These are phyloP conservation scores for Tilletia setariae DNA, from an alignment of 1,284 basidiomycete species.

Conservation along the genomic window DNA sequence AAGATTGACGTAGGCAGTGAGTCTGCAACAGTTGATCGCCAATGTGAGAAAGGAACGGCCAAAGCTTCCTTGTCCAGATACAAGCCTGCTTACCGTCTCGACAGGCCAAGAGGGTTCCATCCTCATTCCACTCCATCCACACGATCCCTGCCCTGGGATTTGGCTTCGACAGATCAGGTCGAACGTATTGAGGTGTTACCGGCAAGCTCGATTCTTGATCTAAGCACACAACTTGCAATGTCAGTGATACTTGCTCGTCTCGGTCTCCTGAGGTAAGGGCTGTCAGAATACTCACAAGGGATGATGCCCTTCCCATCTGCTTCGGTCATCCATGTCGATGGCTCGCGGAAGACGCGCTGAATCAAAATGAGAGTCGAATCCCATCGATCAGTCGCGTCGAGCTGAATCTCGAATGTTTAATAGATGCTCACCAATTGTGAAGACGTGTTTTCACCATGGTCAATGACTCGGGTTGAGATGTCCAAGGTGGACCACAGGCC, in stretches of 20 bases:
- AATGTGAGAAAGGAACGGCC: background rate
- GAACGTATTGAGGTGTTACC: constrained; percentile 23
- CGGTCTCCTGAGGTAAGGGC: too few species aligned
- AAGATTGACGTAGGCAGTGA: background rate
- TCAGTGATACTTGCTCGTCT: too few species aligned
- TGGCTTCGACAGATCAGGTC: constrained; percentile 23
- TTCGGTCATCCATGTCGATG: background rate
- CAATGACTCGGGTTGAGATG: constrained; percentile 30
- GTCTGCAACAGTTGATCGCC: background rate
- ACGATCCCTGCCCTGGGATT: constrained; percentile 34
- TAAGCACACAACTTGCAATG: background rate
- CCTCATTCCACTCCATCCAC: constrained; percentile 27
- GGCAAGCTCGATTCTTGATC: constrained; percentile 36
- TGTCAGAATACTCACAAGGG: background rate
- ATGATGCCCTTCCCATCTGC: background rate
- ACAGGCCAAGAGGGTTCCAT: constrained; percentile 4
- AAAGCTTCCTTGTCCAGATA: too few species aligned
- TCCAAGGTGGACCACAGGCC: constrained; percentile 21
- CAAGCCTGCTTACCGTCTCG: background rate
- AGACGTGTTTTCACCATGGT: constrained; percentile 22
- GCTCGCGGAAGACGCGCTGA: constrained; percentile 13
- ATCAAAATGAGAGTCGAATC: constrained; percentile 43
- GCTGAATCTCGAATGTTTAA: background rate
- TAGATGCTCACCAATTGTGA: constrained; percentile 19
- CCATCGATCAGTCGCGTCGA: constrained; percentile 35